phyloP scores from a whole-genome alignment of 106 monocot genomes.

The Phalaenopsis aphrodite region DNA sequence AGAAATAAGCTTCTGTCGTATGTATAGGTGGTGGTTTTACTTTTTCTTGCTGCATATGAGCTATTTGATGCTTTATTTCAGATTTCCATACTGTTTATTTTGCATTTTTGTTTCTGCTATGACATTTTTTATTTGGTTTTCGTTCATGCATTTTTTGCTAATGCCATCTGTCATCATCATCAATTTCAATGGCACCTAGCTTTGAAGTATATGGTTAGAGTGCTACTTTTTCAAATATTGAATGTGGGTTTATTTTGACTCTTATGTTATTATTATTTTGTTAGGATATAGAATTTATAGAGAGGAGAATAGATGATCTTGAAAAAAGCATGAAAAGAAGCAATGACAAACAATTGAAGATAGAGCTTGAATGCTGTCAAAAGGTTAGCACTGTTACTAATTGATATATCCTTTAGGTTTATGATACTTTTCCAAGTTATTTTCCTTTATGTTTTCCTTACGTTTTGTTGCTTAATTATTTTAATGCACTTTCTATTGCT shows the following conservation, averaged over 20 bases:
- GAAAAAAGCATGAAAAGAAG: slow-evolving; percentile 99
- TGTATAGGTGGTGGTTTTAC: not conserved
- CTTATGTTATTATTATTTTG: slow-evolving; percentile 10
- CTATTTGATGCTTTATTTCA: not conserved
- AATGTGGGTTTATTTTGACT: not conserved
- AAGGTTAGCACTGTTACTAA: slow-evolving; percentile 34
- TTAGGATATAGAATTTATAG: slow-evolving; percentile 89
- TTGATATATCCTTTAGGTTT: not conserved
- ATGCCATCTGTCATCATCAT: not conserved
- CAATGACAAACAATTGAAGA: slow-evolving; percentile 95
- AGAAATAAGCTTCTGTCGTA: not conserved
- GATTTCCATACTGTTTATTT: not conserved
- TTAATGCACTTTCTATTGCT: not conserved
- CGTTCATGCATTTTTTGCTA: not conserved
- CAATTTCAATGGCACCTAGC: not conserved
- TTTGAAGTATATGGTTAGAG: not conserved
- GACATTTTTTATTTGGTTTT: not conserved
- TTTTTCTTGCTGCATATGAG: not conserved
- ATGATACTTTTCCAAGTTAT: not conserved
- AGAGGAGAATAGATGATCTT: slow-evolving; percentile 80
- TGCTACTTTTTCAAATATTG: not conserved
- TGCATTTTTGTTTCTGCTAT: not conserved
- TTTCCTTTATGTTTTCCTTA: not conserved
- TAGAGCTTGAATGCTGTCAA: slow-evolving; percentile 74
- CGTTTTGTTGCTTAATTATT: not conserved